Base-by-base conservation (phyloP, 2,329 filamentous ascomycete genomes). In the Neonectria faginata region DNA sequence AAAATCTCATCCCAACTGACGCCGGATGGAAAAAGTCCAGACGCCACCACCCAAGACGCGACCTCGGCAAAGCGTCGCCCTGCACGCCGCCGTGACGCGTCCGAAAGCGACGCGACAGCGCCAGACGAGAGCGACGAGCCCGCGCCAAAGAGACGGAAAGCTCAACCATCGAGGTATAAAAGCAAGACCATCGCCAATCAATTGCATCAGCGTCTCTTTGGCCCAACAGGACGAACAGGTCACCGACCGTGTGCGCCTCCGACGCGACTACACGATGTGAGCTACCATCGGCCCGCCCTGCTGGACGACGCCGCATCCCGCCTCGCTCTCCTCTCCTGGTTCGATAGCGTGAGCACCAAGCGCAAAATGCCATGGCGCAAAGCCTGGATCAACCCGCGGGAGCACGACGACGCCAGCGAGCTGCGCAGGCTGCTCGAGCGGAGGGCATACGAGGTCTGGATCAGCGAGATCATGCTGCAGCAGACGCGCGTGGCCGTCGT, bases 381-480 rank as follows among this genome's bases (percentile, higher is more conserved):
- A 68, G 65, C 81, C 2, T 90, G 87, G 85, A 78, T 87, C 57
- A 77, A 88, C 58, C 83, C 83, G 9, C 62, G 64, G 4, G 60
- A 66, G 22, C 66, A 71, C 18, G 27, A 57, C 16, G 70, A 78
- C 16, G 69, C 73, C 1, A 66, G 73, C 2, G 76, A 78, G n/a
- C 77, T 85, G 9, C 80, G 80, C 31, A 51, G 62, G n/a, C 75
- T 74, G 3, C 78, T 89, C 11, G 83, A 85, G 62, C 82, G 78
- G 31, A 84, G 88, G 52, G 88, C 88, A 2, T 90, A 90, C 77
- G 84, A 89, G 74, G 88, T 90, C 51, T 90, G 88, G 86, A 88
- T 90, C 72, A 88, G 85, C 71, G 88, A 90, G 77, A 86, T 89
- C 69, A 90, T 90, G 88, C 81, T 90, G 11, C 88, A 90, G 74